A percentile compares a stretch with the other conserved stretches of the same genome.
phyloP scores from a whole-genome alignment of 768 basidiomycete species.

The Macrolepiota albuminosa region DNA sequence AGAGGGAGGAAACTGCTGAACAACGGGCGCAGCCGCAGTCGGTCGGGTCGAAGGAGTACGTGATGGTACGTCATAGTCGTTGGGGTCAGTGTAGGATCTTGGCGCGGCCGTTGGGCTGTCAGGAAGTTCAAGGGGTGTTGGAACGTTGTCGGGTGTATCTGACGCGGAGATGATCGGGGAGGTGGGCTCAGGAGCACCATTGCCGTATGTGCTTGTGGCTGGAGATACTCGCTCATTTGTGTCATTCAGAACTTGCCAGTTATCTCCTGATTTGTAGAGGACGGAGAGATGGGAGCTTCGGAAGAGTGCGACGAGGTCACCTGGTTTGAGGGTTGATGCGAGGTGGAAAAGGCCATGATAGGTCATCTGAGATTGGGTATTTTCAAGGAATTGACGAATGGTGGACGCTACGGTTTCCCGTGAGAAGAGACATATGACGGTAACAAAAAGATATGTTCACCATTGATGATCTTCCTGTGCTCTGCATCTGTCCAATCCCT shows the following conservation, averaged over 20 bases:
- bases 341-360: constrained; percentile 86
- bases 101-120: background rate
- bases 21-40: background rate
- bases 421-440: background rate
- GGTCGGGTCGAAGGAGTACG: background rate
- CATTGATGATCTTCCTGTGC: constrained; percentile 61
- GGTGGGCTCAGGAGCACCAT: background rate
- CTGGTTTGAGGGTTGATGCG: constrained; percentile 52
- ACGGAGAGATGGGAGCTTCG: constrained; percentile 89
- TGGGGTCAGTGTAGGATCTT: constrained; percentile 13
- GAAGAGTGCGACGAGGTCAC: constrained; percentile 76
- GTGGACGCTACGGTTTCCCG: constrained; percentile 45
- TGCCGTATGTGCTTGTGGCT: background rate
- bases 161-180: constrained; percentile 3
- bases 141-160: constrained; percentile 4
- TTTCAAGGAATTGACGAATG: constrained; percentile 64
- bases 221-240: background rate
- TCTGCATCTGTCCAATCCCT: constrained; percentile 47
- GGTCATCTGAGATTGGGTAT: constrained; percentile 76
- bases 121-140: constrained; percentile 6
- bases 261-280: constrained; percentile 53
- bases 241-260: constrained; percentile 12
- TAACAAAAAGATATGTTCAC: constrained; percentile 33
- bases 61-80: background rate
- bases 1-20: background rate